These are phyloP conservation scores for Arthrinium phaeospermum DNA, from an alignment of 2,329 filamentous ascomycete species.

Conservation along the genomic window DNA sequence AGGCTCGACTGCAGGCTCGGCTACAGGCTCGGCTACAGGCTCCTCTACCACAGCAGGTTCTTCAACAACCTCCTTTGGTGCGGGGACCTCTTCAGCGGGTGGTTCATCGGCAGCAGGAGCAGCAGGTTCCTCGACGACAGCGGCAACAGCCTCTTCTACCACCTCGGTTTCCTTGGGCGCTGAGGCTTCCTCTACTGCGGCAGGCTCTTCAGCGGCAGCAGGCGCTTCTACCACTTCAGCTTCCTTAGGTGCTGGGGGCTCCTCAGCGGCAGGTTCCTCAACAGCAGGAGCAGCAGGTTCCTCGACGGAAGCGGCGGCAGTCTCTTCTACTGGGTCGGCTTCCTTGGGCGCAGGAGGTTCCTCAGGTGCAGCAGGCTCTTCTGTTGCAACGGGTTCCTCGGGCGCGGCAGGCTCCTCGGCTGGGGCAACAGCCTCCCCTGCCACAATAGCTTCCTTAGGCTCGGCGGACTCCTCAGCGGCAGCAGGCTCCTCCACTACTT, in stretches of 20 bases:
- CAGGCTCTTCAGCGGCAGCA: conserved; percentile 6
- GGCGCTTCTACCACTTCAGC: not conserved
- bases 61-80: conserved; percentile 16
- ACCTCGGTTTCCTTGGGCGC: not conserved
- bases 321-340: not conserved
- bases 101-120: not conserved
- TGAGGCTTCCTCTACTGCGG: not conserved
- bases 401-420: not conserved
- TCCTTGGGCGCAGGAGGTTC: not conserved
- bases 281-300: not conserved
- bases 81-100: conserved; percentile 9
- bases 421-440: not conserved
- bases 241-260: conserved; percentile 12
- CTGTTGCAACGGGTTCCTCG: conserved; percentile 20
- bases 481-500: conserved; percentile 17
- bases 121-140: not conserved
- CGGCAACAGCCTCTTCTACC: not conserved
- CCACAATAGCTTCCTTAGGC: not conserved
- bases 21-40: not conserved
- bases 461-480: conserved; percentile 22
- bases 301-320: not conserved
- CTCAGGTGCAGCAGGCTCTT: not conserved
- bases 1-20: conserved; percentile 2
- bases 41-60: not conserved
- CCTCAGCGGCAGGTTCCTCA: not conserved